Conservation (phyloP, 257 asterid species). For the Paulownia fortunei region DNA sequence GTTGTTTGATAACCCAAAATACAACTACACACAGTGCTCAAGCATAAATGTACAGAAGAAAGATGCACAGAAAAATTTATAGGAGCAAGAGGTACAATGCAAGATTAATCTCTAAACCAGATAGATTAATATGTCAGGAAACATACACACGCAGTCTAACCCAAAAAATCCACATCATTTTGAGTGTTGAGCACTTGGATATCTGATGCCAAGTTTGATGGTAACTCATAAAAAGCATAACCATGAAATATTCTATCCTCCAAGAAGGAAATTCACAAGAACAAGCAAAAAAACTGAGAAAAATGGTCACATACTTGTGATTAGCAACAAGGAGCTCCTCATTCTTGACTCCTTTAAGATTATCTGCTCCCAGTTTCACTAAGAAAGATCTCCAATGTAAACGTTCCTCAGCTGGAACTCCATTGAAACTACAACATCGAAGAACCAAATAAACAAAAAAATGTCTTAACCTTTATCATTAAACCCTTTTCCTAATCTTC, state of each 20-base stretch:
- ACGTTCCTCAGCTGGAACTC: conserved; percentile 98
- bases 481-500: background rate
- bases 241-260: background rate
- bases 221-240: conserved; percentile 18
- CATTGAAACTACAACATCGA: conserved; percentile 73
- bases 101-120: background rate
- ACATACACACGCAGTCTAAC: background rate
- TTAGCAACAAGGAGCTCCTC: conserved; percentile 96
- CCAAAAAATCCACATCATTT: background rate
- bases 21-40: background rate
- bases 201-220: background rate
- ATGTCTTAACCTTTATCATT: background rate
- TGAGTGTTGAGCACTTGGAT: background rate
- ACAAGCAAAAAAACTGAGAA: background rate
- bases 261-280: background rate
- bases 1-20: background rate
- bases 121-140: background rate
- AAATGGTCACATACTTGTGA: conserved; percentile 48
- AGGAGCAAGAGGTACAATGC: background rate
- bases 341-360: conserved; percentile 86
- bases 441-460: background rate
- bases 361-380: conserved; percentile 92
- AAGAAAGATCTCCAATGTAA: conserved; percentile 93
- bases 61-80: background rate
- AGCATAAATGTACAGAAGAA: background rate